Conservation (phyloP, 164 flowering plant genomes). For the Sextonia rubra region DNA sequence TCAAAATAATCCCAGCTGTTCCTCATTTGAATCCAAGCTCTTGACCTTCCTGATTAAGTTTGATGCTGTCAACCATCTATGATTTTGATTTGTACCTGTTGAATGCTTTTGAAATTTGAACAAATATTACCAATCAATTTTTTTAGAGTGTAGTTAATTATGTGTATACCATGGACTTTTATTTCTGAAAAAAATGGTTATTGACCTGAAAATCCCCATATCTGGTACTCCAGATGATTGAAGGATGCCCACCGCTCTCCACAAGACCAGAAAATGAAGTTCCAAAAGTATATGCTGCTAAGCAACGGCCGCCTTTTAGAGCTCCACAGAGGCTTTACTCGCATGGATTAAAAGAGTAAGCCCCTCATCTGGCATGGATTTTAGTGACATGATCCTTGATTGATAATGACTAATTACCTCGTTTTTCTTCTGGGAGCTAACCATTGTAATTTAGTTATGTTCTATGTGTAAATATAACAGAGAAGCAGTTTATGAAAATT, state of each 20-base stretch:
- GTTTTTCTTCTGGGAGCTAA: too few relatives aligned
- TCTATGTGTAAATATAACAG: too few relatives aligned
- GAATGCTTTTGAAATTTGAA: background rate
- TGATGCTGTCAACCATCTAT: background rate
- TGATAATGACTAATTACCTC: too few relatives aligned
- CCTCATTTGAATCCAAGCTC: background rate
- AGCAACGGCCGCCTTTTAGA: conserved; percentile 79
- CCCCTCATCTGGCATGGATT: background rate
- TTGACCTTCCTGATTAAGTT: background rate
- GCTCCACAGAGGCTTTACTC: conserved; percentile 72
- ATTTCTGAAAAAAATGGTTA: background rate
- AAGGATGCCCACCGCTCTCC: conserved; percentile 81
- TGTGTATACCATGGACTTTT: background rate
- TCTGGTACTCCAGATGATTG: conserved; percentile 70
- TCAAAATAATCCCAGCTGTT: background rate
- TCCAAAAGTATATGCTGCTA: conserved; percentile 58
- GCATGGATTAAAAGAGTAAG: conserved; percentile 83
- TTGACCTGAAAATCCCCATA: background rate
- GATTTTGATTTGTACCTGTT: background rate
- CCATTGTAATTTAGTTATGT: too few relatives aligned
- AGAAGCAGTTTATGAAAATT: too few relatives aligned
- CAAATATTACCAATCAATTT: too few relatives aligned
- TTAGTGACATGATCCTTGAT: background rate
- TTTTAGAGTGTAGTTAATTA: background rate
- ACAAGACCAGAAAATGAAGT: conserved; percentile 60